Evolutionary conservation across 2,329 filamentous ascomycete genomes (phyloP).

Genomic region (Fusarium hainanense): DNA sequence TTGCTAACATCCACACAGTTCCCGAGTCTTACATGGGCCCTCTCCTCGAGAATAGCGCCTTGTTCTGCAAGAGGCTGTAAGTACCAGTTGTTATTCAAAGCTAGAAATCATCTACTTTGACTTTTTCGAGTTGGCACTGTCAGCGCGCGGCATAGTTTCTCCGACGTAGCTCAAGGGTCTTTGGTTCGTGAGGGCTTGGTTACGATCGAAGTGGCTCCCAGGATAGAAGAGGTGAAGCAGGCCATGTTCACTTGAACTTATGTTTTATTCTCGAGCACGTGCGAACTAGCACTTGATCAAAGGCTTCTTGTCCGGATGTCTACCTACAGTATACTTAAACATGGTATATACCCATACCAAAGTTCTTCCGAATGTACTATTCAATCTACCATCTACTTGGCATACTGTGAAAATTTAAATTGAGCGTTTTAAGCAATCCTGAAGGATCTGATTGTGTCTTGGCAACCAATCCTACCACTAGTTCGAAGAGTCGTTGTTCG

Average conservation of each 20-base stretch:
- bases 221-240: too few species aligned
- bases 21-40: conserved; percentile 16
- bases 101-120: too few species aligned
- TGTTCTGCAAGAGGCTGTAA: background rate
- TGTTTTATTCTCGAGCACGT: background rate
- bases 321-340: background rate
- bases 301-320: too few species aligned
- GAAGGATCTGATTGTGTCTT: background rate
- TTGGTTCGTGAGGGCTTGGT: background rate
- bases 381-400: background rate
- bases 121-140: too few species aligned
- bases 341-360: background rate
- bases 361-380: background rate
- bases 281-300: background rate
- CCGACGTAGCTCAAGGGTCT: too few species aligned
- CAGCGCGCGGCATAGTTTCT: too few species aligned
- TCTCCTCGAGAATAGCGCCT: background rate
- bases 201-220: too few species aligned
- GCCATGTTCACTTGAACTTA: accelerated
- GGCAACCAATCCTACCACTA: background rate
- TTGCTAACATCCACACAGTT: background rate
- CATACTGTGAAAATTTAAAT: background rate
- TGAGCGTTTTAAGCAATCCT: background rate
- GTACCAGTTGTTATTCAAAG: too few species aligned
- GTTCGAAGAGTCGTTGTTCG: background rate